phyloP scores from a whole-genome alignment of 176 grass and related monocot species.

The Guadua angustifolia region DNA sequence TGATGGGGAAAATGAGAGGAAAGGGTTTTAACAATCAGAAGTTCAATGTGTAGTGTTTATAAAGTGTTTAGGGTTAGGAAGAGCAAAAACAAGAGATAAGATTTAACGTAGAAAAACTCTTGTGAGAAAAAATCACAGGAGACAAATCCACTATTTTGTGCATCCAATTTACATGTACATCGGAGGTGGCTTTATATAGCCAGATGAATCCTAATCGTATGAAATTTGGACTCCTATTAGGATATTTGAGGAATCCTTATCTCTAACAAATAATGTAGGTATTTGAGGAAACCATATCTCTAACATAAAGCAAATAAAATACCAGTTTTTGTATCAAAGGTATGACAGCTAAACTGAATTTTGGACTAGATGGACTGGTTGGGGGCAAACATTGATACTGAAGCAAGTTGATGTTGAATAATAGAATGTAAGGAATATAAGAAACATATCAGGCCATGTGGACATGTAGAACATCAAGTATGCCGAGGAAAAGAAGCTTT shows the following conservation, averaged over 20 bases:
- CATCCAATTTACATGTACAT: too few relatives aligned
- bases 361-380: constrained; percentile 9
- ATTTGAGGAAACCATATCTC: too few relatives aligned
- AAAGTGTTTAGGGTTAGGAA: neutral
- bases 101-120: too few relatives aligned
- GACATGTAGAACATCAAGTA: constrained; percentile 14
- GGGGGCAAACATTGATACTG: neutral
- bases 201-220: too few relatives aligned
- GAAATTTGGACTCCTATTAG: too few relatives aligned
- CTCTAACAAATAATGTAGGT: too few relatives aligned
- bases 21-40: neutral
- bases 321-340: neutral
- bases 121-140: too few relatives aligned
- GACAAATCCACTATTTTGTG: too few relatives aligned
- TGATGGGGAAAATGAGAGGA: constrained; percentile 33
- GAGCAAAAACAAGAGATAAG: too few relatives aligned
- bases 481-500: neutral
- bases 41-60: neutral
- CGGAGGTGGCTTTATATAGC: too few relatives aligned
- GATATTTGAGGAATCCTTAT: too few relatives aligned
- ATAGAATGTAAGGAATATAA: neutral
- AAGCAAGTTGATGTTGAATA: constrained; percentile 1
- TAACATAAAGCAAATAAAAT: neutral
- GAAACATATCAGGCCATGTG: neutral
- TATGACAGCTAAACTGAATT: constrained; percentile 22